Base-by-base conservation (phyloP, 2,329 filamentous ascomycete genomes). In the Penicillium sp. region DNA sequence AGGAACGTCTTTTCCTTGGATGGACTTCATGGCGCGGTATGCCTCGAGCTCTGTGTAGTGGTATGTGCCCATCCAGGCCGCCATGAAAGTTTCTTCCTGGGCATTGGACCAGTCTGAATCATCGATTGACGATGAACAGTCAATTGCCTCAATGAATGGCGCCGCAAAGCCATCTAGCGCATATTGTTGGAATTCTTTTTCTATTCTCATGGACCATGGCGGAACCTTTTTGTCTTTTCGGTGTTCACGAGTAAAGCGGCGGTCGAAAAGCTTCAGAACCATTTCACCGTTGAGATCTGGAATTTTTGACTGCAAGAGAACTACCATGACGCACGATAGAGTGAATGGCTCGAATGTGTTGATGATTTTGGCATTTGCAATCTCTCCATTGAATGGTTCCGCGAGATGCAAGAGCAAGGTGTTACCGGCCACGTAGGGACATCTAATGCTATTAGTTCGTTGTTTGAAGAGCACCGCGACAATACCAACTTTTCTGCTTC, bases 261-360 rank as follows among this genome's bases (percentile, higher is more conserved):
- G 25, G 12, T 27, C 25, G 11, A 27, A 27, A 27, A 27, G 25
- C 12, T 27, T 27, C 6, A 27, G 25, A 5, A 27, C 25, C 25
- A 27, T n/a, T 27, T 6, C 25, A 11, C 25, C 25, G 10, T 27
- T 11, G 10, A 27, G 25, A n/a, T 27, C 25, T n/a, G 25, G 25
- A 11, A 27, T 27, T 6, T 23, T 11, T 27, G 25, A n/a, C 9
- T 27, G 4, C 10, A 27, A 11, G 5, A 11, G n/a, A 11, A 48
- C 35, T 14, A 47, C 10, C 41, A 52, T 40, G 9, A 35, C 35
- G 38, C 20, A 50, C 7, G 49, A 51, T 11, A 49, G 39, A 2
- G 41, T 41, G 33, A 50, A 45, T 17, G 41, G 44, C 22, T 51
- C 43, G 27, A 49, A 49, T 14, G 47, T 18, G 15, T 42, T 22